These are phyloP conservation scores for Phyllosticta paracitricarpa DNA, from an alignment of 2,329 filamentous ascomycete genomes.

Conservation along the genomic window DNA sequence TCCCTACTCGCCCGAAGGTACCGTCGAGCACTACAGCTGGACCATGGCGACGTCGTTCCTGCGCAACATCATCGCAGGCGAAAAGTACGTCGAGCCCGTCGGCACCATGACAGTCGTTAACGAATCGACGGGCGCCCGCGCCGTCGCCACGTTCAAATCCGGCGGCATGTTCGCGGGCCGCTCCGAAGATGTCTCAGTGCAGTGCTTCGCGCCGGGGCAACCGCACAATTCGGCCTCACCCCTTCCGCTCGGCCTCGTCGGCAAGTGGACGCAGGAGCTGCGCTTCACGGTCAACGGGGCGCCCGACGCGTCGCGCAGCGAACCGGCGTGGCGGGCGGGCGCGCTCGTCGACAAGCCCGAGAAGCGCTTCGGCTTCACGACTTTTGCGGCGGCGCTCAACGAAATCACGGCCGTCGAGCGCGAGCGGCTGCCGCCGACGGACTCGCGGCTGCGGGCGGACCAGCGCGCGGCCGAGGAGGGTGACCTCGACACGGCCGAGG, in stretches of 20 bases:
- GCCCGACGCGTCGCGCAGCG: slow-evolving; percentile 39
- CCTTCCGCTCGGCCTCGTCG: slow-evolving; percentile 58
- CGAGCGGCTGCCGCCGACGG: slow-evolving; percentile 65
- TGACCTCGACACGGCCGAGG: slow-evolving; percentile 73
- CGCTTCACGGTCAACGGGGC: slow-evolving; percentile 54
- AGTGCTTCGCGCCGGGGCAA: slow-evolving; percentile 42
- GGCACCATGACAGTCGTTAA: slow-evolving; percentile 79
- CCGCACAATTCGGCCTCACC: slow-evolving; percentile 53
- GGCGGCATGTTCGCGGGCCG: slow-evolving; percentile 97
- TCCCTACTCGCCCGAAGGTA: slow-evolving; percentile 15
- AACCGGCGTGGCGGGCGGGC: slow-evolving; percentile 68
- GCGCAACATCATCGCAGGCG: slow-evolving; percentile 91
- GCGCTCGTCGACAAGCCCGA: slow-evolving; percentile 67
- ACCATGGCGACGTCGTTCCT: slow-evolving; percentile 80
- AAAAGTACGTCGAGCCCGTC: slow-evolving; percentile 95
- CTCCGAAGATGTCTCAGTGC: slow-evolving; percentile 76
- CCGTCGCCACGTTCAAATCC: slow-evolving; percentile 80
- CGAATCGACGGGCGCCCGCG: slow-evolving; percentile 74
- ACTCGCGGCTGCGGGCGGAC: slow-evolving; percentile 75
- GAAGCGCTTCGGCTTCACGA: slow-evolving; percentile 78
- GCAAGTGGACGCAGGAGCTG: slow-evolving; percentile 76
- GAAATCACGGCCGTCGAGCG: slow-evolving; percentile 76
- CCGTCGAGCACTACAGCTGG: slow-evolving; percentile 82
- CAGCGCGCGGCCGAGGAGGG: slow-evolving; percentile 78
- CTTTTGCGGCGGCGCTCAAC: slow-evolving; percentile 78